Evolutionary conservation across 2,329 filamentous ascomycete species (phyloP).

Genomic region (Aspergillus oerlinghausenensis): DNA sequence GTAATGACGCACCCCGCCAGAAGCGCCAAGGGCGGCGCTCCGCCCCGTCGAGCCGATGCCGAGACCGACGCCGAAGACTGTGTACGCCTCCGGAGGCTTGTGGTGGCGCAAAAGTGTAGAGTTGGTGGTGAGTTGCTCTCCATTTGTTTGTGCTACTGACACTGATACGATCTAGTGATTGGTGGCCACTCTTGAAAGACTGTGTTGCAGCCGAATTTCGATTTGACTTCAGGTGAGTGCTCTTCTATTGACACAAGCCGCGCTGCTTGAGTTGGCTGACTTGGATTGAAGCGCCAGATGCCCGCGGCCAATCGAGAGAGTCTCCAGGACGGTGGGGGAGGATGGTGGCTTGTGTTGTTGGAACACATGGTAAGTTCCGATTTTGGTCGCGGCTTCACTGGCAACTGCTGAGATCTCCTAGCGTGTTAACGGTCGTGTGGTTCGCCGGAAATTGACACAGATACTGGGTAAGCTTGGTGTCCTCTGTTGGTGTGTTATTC

Average conservation of each 20-base stretch:
- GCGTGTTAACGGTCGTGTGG: background rate
- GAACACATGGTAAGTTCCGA: background rate
- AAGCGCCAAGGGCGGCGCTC: conserved; percentile 2
- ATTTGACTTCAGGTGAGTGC: background rate
- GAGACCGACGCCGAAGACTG: background rate
- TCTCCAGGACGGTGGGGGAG: background rate
- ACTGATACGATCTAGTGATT: background rate
- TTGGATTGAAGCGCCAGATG: background rate
- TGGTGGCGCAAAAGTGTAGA: conserved; percentile 6
- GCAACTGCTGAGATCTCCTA: background rate
- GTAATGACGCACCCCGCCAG: conserved; percentile 13
- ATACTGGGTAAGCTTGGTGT: background rate
- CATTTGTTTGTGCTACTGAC: background rate
- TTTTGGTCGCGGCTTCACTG: background rate
- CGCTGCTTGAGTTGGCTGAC: background rate
- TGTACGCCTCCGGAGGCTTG: background rate
- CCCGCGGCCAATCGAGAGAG: background rate
- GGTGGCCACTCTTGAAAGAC: background rate
- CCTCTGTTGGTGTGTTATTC: background rate
- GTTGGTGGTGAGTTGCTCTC: conserved; percentile 8
- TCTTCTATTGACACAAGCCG: background rate
- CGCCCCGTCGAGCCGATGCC: background rate
- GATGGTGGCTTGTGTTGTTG: background rate
- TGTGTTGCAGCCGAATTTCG: background rate
- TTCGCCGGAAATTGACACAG: background rate